Base-by-base conservation (phyloP, 2,329 filamentous ascomycete species). In the Hypoxylon sp. region DNA sequence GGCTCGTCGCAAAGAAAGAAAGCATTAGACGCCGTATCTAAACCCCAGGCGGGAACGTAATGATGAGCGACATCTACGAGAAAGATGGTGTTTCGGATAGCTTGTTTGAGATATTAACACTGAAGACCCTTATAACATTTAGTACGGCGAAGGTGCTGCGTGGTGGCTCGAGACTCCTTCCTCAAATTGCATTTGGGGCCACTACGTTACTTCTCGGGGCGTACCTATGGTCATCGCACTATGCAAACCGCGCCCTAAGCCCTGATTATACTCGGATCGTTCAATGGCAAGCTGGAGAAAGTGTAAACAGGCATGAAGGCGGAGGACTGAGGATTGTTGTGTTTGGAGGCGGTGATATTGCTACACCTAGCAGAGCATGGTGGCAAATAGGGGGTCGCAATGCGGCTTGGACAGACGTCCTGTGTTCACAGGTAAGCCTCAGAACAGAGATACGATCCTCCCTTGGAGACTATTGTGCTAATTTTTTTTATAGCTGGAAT, bases 331-430 rank as follows among this genome's bases (percentile, higher is more conserved):
- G 84, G 55, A 77, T 86, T 6, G 83, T 86, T 7, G 82, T 84
- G 4, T 86, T 86, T 70, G 84, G 84, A 3, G 83, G 84, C 61
- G 75, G 83, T n/a, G 79, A 81, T 59, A 71, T 80, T 42, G 80
- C 81, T 11, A 82, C 81, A 33, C 76, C 79, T 7, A 66, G 71
- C 32, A 70, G 77, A 58, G 52, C 62, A 24, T 62, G 61, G 18
- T 68, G 70, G 51, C 42, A 18, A 42, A 12, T 51, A 49, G 63
- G 28, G 63, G 61, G 58, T 9, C 42, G 67, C 32, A 59, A 72
- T 61, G 24, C 62, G 51, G 51, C 76, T 68, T 86, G 84, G 84
- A 83, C 83, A 0, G 78, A 85, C 68, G 73, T 79, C 44, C 73
- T 86, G 38, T 86, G 84, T 65, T 71, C 78, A 28, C 77, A 85